These are phyloP conservation scores for Lyophyllum shimeji DNA, from an alignment of 768 basidiomycete species.

Conservation along the genomic window DNA sequence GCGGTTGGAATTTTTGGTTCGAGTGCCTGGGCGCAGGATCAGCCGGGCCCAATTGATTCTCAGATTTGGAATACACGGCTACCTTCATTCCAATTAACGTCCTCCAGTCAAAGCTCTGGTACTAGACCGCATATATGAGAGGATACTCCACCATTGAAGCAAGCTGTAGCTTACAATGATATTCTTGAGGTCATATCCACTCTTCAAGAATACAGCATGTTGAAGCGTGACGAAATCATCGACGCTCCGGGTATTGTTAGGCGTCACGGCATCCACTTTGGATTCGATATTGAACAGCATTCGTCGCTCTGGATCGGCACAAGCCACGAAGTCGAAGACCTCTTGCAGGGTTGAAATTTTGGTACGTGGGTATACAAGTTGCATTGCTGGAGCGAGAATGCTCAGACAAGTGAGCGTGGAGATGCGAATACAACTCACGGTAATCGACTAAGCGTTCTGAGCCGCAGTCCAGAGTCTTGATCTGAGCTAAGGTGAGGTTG, in stretches of 20 bases:
- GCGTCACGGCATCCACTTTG: constrained; percentile 59
- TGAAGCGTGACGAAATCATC: constrained; percentile 65
- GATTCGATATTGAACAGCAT: constrained; percentile 81
- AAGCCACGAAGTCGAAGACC: constrained; percentile 73
- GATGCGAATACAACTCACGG: constrained; percentile 41
- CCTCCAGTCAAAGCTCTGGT: constrained; percentile 84
- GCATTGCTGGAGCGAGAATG: constrained; percentile 43
- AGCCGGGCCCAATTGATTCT: background rate
- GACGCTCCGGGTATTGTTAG: constrained; percentile 51
- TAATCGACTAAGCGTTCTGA: constrained; percentile 58
- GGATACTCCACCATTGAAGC: background rate
- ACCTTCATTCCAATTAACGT: constrained; percentile 74
- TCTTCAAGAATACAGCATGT: constrained; percentile 53
- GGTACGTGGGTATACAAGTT: constrained; percentile 64
- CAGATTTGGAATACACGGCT: background rate
- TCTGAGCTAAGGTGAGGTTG: constrained; percentile 76
- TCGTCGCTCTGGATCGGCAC: constrained; percentile 62
- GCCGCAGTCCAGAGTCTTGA: constrained; percentile 82
- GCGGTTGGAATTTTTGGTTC: constrained; percentile 57
- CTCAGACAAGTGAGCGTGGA: background rate
- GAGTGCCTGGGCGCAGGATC: constrained; percentile 35
- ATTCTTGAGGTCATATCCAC: constrained; percentile 53
- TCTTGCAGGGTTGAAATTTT: constrained; percentile 74
- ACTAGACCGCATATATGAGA: constrained; percentile 36
- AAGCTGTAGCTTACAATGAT: constrained; percentile 53